phyloP scores from a whole-genome alignment of 345 rosid species.

The Gossypium bickii region DNA sequence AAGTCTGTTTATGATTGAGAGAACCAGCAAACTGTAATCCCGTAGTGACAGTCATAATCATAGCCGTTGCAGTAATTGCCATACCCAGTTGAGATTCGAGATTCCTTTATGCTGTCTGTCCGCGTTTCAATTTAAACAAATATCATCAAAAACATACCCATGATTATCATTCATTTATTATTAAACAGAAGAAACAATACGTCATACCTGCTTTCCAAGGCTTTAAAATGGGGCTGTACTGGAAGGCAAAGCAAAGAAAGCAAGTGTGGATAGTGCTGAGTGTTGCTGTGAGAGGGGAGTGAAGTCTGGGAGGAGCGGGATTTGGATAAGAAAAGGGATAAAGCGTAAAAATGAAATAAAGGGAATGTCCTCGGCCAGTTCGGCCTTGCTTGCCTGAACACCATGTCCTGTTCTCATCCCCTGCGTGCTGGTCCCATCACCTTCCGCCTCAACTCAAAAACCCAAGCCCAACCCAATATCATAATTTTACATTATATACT shows the following conservation, averaged over 20 bases:
- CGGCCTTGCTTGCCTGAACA: neutral
- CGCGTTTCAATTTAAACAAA: neutral
- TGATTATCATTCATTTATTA: neutral
- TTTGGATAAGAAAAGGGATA: constrained; percentile 8
- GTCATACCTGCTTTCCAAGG: neutral
- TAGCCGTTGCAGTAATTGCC: neutral
- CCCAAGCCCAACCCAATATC: neutral
- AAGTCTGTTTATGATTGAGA: neutral
- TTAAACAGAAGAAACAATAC: neutral
- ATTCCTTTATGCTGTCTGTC: neutral
- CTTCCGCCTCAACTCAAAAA: neutral
- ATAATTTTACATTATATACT: too few relatives aligned
- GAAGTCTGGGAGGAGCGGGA: neutral
- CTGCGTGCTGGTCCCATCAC: too few relatives aligned
- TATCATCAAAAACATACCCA: neutral
- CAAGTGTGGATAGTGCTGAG: neutral
- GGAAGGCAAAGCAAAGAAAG: neutral
- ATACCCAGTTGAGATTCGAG: neutral
- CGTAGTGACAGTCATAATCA: neutral
- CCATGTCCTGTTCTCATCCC: neutral
- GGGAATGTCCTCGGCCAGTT: too few relatives aligned
- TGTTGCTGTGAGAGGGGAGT: neutral
- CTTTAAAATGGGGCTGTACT: neutral
- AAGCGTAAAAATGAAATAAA: neutral
- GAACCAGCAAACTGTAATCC: neutral